A percentile compares a stretch with the other conserved stretches of the same genome.
phyloP scores from a whole-genome alignment of 176 grass and related monocot species.

The Saccharum spontaneum region DNA sequence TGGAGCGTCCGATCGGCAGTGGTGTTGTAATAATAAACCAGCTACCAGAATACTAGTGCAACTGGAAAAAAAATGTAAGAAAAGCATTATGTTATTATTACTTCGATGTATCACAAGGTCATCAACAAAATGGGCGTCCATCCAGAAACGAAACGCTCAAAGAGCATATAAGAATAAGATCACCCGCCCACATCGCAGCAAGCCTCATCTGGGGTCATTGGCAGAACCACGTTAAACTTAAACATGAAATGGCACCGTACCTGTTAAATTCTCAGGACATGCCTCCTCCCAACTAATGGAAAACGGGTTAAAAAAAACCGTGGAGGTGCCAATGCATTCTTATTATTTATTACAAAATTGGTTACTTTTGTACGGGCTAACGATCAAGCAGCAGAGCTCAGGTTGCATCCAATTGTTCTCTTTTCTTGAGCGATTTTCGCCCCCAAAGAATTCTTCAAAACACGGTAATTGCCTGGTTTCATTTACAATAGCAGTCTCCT shows the following conservation, averaged over 20 bases:
- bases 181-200: not conserved
- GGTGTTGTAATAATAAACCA: not conserved
- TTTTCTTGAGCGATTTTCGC: constrained; percentile 20
- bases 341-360: constrained; percentile 54
- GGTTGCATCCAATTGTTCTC: constrained; percentile 1
- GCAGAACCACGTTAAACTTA: constrained; percentile 8
- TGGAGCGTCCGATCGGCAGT: no score
- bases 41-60: not conserved
- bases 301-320: not conserved
- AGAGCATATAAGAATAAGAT: not conserved
- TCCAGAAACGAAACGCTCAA: constrained; percentile 5
- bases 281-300: not conserved
- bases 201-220: constrained; percentile 4
- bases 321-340: constrained; percentile 12
- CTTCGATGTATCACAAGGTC: constrained; percentile 6
- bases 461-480: constrained; percentile 19
- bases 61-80: not conserved
- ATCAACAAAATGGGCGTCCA: not conserved
- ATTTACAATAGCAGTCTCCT: constrained; percentile 75
- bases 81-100: constrained; percentile 25
- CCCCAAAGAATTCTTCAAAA: constrained; percentile 39
- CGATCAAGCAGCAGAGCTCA: constrained; percentile 23
- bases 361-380: constrained; percentile 28
- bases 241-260: constrained; percentile 14
- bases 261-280: constrained; percentile 1